These are phyloP conservation scores for Starmera quercuum DNA, from an alignment of 805 yeast species.

Conservation along the genomic window DNA sequence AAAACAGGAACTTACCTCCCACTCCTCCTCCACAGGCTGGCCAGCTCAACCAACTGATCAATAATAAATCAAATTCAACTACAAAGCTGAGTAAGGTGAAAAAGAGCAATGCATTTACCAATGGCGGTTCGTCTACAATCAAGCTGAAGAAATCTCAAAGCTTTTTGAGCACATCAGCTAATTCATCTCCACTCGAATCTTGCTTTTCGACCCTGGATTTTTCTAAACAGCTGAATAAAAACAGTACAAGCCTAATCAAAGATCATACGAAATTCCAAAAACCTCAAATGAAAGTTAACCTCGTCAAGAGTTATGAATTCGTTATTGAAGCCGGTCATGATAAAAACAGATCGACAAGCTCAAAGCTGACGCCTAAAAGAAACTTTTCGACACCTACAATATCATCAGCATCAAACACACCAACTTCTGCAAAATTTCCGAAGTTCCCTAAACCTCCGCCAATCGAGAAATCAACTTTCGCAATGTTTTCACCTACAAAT, in stretches of 20 bases:
- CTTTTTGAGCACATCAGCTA: no score
- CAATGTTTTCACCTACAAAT: conserved; percentile 11
- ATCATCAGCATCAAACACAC: conserved; percentile 8
- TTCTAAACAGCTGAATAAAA: conserved; percentile 8
- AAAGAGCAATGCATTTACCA: conserved; percentile 10
- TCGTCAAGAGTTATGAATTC: conserved; percentile 17
- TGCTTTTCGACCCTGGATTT: conserved; percentile 19
- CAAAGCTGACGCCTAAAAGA: no score
- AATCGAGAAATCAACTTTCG: conserved; percentile 9
- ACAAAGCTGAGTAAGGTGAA: conserved; percentile 15
- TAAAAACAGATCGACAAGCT: no score
- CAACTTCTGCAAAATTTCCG: conserved; percentile 12
- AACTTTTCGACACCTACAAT: conserved; percentile 13
- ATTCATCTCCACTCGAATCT: conserved; percentile 5
- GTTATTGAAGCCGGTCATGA: conserved; percentile 14
- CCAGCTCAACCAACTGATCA: no score
- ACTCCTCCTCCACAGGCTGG: conserved; percentile 6
- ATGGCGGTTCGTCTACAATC: conserved; percentile 3
- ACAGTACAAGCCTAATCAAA: neutral
- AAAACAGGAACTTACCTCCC: conserved; percentile 2
- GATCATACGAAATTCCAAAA: neutral
- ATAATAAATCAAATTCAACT: conserved; percentile 13
- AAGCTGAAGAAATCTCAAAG: conserved; percentile 16
- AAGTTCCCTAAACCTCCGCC: conserved; percentile 16
- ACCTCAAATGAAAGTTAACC: conserved; percentile 6